These are phyloP conservation scores for Fusarium coicis DNA, from an alignment of 2,329 filamentous ascomycete genomes.

Conservation along the genomic window DNA sequence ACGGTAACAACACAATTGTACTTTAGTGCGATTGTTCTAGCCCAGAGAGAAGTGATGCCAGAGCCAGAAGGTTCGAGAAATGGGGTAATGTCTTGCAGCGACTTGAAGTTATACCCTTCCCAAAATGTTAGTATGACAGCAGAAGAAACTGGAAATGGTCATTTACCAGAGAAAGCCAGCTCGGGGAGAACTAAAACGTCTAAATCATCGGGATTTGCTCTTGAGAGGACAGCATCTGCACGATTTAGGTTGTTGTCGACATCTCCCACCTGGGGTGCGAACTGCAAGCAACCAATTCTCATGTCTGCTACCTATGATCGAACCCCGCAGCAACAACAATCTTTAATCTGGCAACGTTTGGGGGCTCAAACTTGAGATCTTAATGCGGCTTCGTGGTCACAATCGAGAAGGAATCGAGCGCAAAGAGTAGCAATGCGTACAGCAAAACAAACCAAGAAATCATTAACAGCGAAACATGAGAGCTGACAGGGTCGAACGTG, in stretches of 20 bases:
- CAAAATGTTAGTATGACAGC: not conserved
- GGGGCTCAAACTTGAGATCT: not conserved
- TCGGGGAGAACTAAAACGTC: constrained; percentile 57
- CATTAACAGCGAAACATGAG: not conserved
- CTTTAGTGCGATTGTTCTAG: constrained; percentile 71
- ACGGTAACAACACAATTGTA: constrained; percentile 74
- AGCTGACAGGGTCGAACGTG: not conserved
- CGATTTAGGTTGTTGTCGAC: constrained; percentile 69
- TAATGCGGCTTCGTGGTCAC: not conserved
- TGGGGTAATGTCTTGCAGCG: constrained; percentile 72
- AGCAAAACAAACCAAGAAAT: not conserved
- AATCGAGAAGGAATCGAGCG: not conserved
- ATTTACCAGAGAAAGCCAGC: constrained; percentile 58
- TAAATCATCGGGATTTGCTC: constrained; percentile 55
- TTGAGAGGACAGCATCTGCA: constrained; percentile 61
- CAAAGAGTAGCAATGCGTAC: not conserved
- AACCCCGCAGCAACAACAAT: not conserved
- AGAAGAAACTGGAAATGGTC: constrained; percentile 12
- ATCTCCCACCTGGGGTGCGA: constrained; percentile 76
- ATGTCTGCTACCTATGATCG: not conserved
- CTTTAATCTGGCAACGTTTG: not conserved
- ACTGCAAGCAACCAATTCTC: constrained; percentile 75
- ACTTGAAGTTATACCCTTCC: constrained; percentile 81
- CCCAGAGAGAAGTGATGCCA: constrained; percentile 79
- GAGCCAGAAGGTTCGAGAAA: constrained; percentile 74